A percentile compares a stretch with the other conserved stretches of the same genome.
phyloP scores from a whole-genome alignment of 2,329 filamentous ascomycete genomes.

The Epichloe gansuensis region DNA sequence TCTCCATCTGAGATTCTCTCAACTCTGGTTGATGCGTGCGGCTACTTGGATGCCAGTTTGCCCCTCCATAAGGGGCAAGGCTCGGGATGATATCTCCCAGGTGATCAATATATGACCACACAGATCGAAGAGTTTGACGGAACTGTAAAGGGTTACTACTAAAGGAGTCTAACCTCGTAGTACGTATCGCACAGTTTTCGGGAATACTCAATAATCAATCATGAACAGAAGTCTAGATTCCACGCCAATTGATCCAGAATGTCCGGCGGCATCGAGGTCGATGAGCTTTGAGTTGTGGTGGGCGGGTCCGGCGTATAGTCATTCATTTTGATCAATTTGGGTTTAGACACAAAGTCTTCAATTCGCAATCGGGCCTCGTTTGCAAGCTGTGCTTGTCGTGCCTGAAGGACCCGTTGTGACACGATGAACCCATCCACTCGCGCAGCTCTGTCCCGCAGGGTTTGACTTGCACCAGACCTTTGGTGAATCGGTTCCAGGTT shows the following conservation, averaged over 20 bases:
- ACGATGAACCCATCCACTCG: conserved; percentile 13
- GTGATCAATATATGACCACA: too few species aligned
- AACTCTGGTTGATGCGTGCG: too few species aligned
- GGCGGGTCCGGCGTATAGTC: not conserved
- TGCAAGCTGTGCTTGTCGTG: not conserved
- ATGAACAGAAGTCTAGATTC: conserved; percentile 9
- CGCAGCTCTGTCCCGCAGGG: conserved; percentile 12
- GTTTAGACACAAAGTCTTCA: not conserved
- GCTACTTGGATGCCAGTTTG: too few species aligned
- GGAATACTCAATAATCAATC: not conserved
- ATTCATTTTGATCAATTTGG: not conserved
- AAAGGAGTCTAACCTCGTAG: too few species aligned
- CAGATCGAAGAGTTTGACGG: too few species aligned
- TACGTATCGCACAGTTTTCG: too few species aligned
- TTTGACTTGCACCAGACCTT: conserved; percentile 12
- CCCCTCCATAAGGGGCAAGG: too few species aligned
- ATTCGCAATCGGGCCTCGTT: not conserved
- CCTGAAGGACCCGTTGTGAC: not conserved
- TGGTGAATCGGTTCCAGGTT: conserved; percentile 14
- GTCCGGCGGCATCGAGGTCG: conserved; percentile 42
- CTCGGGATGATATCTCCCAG: too few species aligned
- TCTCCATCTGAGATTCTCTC: too few species aligned
- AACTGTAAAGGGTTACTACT: too few species aligned
- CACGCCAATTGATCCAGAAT: conserved; percentile 10
- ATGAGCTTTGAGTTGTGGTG: conserved; percentile 1